These are phyloP conservation scores for Fragaria nilgerrensis DNA, from an alignment of 306 rosid genomes.

Conservation along the genomic window DNA sequence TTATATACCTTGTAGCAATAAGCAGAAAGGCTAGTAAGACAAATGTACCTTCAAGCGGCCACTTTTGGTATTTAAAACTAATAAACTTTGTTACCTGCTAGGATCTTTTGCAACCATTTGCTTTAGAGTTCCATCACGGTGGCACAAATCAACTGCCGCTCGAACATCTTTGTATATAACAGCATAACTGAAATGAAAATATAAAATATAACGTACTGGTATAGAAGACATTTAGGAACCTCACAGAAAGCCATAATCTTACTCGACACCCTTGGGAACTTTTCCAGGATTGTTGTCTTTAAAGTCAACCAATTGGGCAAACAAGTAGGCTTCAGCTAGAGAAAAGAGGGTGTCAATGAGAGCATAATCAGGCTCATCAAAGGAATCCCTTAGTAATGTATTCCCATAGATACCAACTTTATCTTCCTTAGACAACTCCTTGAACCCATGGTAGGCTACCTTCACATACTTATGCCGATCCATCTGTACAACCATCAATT, in stretches of 20 bases:
- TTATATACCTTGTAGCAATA: constrained; percentile 61
- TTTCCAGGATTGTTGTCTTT: constrained; percentile 62
- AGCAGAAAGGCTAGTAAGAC: constrained; percentile 16
- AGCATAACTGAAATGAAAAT: constrained; percentile 57
- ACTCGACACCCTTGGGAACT: constrained; percentile 63
- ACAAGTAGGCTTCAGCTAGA: constrained; percentile 94
- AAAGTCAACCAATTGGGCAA: constrained; percentile 89
- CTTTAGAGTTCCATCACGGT: constrained; percentile 97
- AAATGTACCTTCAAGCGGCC: neutral
- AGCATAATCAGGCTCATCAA: constrained; percentile 95
- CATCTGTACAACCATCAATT: constrained; percentile 54
- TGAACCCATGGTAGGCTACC: constrained; percentile 97
- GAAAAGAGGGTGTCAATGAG: constrained; percentile 93
- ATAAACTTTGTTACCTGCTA: constrained; percentile 46
- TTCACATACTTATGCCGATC: constrained; percentile 99
- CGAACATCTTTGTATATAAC: constrained; percentile 94
- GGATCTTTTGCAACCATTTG: constrained; percentile 96
- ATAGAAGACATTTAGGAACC: neutral
- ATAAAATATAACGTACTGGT: constrained; percentile 1
- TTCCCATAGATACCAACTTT: constrained; percentile 88
- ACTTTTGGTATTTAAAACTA: neutral
- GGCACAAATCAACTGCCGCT: constrained; percentile 98
- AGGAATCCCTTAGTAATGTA: constrained; percentile 82
- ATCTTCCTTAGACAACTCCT: constrained; percentile 85
- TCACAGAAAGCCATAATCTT: constrained; percentile 35